phyloP scores from a whole-genome alignment of 148 eudicot species.

The Polygonum aviculare region DNA sequence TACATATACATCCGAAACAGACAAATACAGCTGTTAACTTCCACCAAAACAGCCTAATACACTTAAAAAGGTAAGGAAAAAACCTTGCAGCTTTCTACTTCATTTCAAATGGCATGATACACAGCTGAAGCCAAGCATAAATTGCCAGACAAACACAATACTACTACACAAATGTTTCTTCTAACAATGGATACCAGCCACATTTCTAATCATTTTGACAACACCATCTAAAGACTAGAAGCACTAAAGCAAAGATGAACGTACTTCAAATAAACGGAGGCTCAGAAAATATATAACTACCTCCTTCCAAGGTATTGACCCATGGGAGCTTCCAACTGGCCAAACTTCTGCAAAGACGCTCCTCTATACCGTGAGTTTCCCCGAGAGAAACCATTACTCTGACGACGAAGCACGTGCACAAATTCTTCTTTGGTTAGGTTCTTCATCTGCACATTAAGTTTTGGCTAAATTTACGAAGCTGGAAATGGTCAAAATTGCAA shows the following conservation, averaged over 20 bases:
- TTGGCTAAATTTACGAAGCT: not conserved
- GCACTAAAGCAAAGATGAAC: not conserved
- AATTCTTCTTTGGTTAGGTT: conserved; percentile 6
- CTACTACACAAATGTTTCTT: conserved; percentile 14
- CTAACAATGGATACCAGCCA: not conserved
- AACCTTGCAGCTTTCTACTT: conserved; percentile 88
- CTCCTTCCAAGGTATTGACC: conserved; percentile 5
- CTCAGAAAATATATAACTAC: not conserved
- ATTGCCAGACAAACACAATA: conserved; percentile 33
- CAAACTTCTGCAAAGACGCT: conserved; percentile 3
- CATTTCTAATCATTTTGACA: not conserved
- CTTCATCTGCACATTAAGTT: conserved; percentile 2
- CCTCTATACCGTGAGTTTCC: conserved; percentile 10
- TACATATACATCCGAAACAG: not conserved
- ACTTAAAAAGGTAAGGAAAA: conserved; percentile 6
- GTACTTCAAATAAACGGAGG: not conserved
- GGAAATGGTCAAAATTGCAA: not conserved
- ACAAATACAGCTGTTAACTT: not conserved
- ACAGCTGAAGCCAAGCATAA: conserved; percentile 68
- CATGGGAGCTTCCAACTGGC: conserved; percentile 5
- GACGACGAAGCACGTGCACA: conserved; percentile 5
- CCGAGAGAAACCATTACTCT: conserved; percentile 4
- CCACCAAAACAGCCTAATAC: not conserved
- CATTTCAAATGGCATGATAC: conserved; percentile 60
- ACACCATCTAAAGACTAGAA: not conserved